Base-by-base conservation (phyloP, 1,139 yeast genomes). In the Yarrowia galli region DNA sequence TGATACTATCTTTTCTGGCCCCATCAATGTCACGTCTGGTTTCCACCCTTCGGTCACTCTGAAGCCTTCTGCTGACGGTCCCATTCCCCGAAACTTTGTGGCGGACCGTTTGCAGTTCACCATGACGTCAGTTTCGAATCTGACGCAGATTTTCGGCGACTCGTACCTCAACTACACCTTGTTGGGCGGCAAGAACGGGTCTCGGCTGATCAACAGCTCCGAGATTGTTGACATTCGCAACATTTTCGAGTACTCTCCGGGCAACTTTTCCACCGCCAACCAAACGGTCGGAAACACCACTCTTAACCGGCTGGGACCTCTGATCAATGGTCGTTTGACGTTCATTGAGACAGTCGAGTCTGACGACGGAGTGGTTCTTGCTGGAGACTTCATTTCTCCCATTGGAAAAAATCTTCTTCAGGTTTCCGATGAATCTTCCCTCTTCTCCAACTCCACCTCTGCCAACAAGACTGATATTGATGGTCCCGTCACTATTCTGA, bases 1-100 rank as follows among this genome's bases (percentile, higher is more conserved):
- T 76, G 99, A 96, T 75, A 82, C 84, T 43, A 76, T 96, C 28
- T 93, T 80, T 75, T 81, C 84, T 65, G 99, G 98, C 0, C 86
- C 86, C 70, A 79, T 93, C 69, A 83, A 85, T 53, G 77, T 84
- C 3, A 77, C 80, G 25, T 78, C 77, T 23, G 77, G 77, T 15
- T 78, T 75, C 64, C 75, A 80, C 46, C 89, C 88, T n/a, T 80
- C 80, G 68, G 83, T 91, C 32, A 83, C 70, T 13, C 53, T 81
- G 5, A 67, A 69, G 42, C 81, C 83, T 0, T 67, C 72, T 2
- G 67, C 73, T 1, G 81, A 71, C 71, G 89, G 73, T 76, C 79
- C 49, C 79, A 79, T 74, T 71, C 81, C 82, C 1, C 73, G 83
- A 25, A 75, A 80, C 0, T 79, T 92, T 73, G 97, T 92, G 10